Evolutionary conservation across 805 yeast genomes (phyloP).

Genomic region (Pichia manshurica): DNA sequence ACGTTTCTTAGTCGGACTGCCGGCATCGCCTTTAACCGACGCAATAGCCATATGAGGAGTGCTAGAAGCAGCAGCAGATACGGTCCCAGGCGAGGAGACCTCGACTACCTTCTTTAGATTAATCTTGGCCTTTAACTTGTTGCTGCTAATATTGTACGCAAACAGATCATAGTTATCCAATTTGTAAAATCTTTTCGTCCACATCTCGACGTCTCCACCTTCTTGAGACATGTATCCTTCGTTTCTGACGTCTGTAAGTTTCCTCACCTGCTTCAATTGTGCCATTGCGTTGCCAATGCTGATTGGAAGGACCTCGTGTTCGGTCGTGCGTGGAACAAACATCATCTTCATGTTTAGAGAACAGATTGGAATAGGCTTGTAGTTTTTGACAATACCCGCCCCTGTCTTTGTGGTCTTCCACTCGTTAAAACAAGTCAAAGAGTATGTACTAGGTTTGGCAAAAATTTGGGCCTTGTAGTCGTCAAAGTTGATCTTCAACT

Average conservation of each 20-base stretch:
- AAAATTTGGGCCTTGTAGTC: slow-evolving; percentile 51
- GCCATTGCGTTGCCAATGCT: slow-evolving; percentile 52
- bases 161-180: slow-evolving; percentile 65
- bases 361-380: slow-evolving; percentile 57
- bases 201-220: slow-evolving; percentile 80
- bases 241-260: slow-evolving; percentile 25
- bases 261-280: slow-evolving; percentile 34
- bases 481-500: slow-evolving; percentile 61
- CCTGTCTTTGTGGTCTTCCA: slow-evolving; percentile 53
- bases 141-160: slow-evolving; percentile 69
- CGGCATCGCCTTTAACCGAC: background rate
- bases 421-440: slow-evolving; percentile 67
- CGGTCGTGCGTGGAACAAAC: slow-evolving; percentile 57
- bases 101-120: slow-evolving; percentile 64
- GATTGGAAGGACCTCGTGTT: slow-evolving; percentile 60
- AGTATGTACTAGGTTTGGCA: slow-evolving; percentile 46
- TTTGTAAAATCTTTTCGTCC: slow-evolving; percentile 71
- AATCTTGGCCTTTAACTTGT: slow-evolving; percentile 67
- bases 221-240: slow-evolving; percentile 81
- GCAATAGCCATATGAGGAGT: too few relatives aligned
- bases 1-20: background rate
- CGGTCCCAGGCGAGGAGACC: slow-evolving; percentile 34
- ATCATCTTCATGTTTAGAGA: slow-evolving; percentile 62
- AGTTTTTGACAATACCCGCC: slow-evolving; percentile 28
- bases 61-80: background rate